Evolutionary conservation across 2,329 filamentous ascomycete species (phyloP).

Genomic region (Trichoderma sp.): DNA sequence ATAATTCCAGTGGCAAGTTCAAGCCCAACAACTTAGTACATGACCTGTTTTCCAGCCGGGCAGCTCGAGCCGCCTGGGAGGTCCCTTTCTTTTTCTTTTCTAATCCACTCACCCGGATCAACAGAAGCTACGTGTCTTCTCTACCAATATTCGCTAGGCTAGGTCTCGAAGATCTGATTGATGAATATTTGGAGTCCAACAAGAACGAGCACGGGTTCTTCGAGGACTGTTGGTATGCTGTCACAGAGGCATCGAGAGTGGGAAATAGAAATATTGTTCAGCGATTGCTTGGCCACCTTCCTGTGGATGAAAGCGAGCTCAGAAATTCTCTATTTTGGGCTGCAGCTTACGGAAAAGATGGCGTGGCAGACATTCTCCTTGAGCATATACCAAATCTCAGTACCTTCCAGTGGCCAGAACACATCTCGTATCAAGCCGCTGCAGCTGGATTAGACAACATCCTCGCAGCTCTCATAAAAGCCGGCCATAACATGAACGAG

Average conservation of each 20-base stretch:
- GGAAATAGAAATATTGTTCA: background rate
- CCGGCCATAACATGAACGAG: background rate
- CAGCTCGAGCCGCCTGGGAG: background rate
- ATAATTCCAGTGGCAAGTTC: background rate
- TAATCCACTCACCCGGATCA: background rate
- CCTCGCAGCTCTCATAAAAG: background rate
- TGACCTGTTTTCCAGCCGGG: no score
- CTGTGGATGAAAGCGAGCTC: background rate
- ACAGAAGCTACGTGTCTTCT: background rate
- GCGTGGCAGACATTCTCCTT: background rate
- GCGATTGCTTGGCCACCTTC: background rate
- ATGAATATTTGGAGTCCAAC: background rate
- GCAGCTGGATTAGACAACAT: background rate
- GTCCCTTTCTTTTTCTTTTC: background rate
- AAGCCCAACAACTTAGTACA: background rate
- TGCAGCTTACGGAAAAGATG: background rate
- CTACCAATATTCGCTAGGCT: background rate
- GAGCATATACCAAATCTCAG: background rate
- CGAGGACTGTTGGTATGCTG: background rate
- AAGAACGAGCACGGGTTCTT: no score
- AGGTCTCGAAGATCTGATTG: background rate
- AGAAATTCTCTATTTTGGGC: background rate
- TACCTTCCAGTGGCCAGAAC: background rate
- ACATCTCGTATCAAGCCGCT: background rate
- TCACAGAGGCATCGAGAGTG: background rate